These are phyloP conservation scores for Barnettozyma hawaiiensis DNA, from an alignment of 1,139 yeast genomes.

Conservation along the genomic window DNA sequence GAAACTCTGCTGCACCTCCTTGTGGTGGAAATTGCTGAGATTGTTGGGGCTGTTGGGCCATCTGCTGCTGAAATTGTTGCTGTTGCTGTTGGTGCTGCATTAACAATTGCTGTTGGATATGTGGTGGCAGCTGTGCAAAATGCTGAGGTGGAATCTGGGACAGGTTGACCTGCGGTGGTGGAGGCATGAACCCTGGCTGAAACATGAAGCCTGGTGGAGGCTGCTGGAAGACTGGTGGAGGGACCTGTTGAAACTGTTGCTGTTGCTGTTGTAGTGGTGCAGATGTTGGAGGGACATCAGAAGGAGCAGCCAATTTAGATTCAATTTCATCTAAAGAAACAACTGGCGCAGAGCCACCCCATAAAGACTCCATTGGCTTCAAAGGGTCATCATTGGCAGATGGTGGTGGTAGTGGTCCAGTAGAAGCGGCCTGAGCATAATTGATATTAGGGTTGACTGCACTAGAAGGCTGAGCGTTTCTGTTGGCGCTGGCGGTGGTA, in stretches of 20 bases:
- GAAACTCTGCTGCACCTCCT: too few species aligned
- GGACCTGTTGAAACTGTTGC: conserved; percentile 15
- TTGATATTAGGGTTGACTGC: conserved; percentile 16
- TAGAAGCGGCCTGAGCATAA: conserved; percentile 38
- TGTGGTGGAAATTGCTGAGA: conserved; percentile 16
- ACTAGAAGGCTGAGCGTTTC: not conserved
- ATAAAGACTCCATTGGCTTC: conserved; percentile 63
- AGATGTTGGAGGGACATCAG: conserved; percentile 25
- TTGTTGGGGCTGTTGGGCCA: conserved; percentile 9
- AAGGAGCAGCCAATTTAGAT: conserved; percentile 58
- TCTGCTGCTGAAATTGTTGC: conserved; percentile 14
- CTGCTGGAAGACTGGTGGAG: conserved; percentile 14
- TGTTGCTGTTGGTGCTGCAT: conserved; percentile 20
- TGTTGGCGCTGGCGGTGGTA: too few species aligned
- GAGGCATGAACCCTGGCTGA: conserved; percentile 25
- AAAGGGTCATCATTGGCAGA: conserved; percentile 33
- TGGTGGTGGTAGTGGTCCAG: conserved; percentile 19
- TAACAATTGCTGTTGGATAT: conserved; percentile 24
- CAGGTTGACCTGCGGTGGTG: conserved; percentile 33
- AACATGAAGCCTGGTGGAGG: conserved; percentile 21
- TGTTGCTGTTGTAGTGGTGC: conserved; percentile 24
- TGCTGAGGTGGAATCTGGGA: conserved; percentile 26
- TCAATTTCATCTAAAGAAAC: conserved; percentile 57
- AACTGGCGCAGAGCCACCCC: conserved; percentile 37
- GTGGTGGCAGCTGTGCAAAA: conserved; percentile 29